Base-by-base conservation (phyloP, 164 flowering plant species). In the Saururus chinensis region DNA sequence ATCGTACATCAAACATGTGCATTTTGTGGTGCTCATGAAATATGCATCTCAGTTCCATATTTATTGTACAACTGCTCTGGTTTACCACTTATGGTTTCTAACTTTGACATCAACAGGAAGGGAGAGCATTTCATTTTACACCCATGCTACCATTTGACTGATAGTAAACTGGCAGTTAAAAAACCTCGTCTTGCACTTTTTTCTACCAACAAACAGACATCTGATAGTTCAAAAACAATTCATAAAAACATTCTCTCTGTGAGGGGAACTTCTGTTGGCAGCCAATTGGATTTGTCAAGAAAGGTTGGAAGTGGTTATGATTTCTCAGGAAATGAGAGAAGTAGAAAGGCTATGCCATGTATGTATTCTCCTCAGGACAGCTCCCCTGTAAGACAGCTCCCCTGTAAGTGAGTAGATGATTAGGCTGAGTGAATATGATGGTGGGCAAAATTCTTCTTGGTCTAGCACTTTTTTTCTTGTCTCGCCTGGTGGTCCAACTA, bases 11-110 rank as follows among this genome's bases (percentile, higher is more conserved):
- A n/a, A n/a, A n/a, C n/a, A n/a, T n/a, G n/a, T 81, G 83, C 87
- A 24, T 72, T 73, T 53, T 85, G 91, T 73, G 99, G 96, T 68
- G 84, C 92, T 51, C 89, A 97, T 51, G 95, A 88, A 72, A 62
- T 93, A 60, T 71, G 71, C 68, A 71, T 93, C 41, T 90, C 73
- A 66, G 92, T 86, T 63, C 95, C 96, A 19, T 88, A 79, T 76
- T 68, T 90, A 64, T 71, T 93, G 42, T 93, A 84, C 62, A 90
- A 90, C 60, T 90, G 96, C 70, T 77, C 86, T 53, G 96, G 88
- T 21, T 73, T 85, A 72, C 68, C 87, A 19, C 84, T 93, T 21
- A 37, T 59, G 35, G 66, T 93, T 64, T 74, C 85, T 23, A 83
- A 81, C 60, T 70, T 75, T 58, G 68, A 65, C 23, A 58, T 60